Percentiles rank a stretch among this genome's conserved stretches.
phyloP scores from a whole-genome alignment of 257 asterid genomes.

The Penstemon eatonii region DNA sequence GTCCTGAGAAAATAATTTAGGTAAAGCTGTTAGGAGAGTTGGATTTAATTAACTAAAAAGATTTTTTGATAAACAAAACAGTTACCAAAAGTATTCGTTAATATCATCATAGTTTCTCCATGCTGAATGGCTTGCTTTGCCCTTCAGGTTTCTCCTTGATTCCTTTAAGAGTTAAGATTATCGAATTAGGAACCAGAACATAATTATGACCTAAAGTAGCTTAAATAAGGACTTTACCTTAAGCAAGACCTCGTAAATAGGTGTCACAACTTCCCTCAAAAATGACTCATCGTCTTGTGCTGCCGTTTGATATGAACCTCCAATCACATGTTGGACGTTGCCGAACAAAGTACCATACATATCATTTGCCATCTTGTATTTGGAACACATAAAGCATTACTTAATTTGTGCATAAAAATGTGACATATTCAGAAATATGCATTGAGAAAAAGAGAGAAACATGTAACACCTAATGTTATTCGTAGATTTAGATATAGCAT shows the following conservation, averaged over 20 bases:
- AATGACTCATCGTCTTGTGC: slow-evolving; percentile 74
- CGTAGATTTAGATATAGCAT: neutral
- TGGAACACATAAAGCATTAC: slow-evolving; percentile 27
- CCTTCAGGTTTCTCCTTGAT: slow-evolving; percentile 75
- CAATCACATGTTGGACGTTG: slow-evolving; percentile 66
- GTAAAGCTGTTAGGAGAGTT: slow-evolving; percentile 15
- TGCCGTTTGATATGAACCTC: slow-evolving; percentile 54
- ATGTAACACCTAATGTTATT: slow-evolving; percentile 7
- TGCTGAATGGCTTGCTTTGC: slow-evolving; percentile 94
- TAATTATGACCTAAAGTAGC: slow-evolving; percentile 17
- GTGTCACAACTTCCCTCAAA: slow-evolving; percentile 80
- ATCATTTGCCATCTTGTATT: slow-evolving; percentile 80
- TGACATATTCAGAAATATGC: slow-evolving; percentile 5
- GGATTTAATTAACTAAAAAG: slow-evolving; percentile 19
- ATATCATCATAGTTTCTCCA: slow-evolving; percentile 98
- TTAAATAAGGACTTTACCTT: slow-evolving; percentile 48
- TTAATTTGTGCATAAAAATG: slow-evolving; percentile 15
- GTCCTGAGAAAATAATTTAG: slow-evolving; percentile 51
- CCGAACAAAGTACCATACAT: slow-evolving; percentile 61
- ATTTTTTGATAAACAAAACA: slow-evolving; percentile 26
- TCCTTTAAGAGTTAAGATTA: slow-evolving; percentile 67
- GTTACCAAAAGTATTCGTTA: slow-evolving; percentile 95
- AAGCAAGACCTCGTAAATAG: slow-evolving; percentile 76
- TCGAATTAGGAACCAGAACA: slow-evolving; percentile 27
- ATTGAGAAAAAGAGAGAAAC: slow-evolving; percentile 6